phyloP scores from a whole-genome alignment of 805 yeast species.

The Nakazawaea ambrosiae region DNA sequence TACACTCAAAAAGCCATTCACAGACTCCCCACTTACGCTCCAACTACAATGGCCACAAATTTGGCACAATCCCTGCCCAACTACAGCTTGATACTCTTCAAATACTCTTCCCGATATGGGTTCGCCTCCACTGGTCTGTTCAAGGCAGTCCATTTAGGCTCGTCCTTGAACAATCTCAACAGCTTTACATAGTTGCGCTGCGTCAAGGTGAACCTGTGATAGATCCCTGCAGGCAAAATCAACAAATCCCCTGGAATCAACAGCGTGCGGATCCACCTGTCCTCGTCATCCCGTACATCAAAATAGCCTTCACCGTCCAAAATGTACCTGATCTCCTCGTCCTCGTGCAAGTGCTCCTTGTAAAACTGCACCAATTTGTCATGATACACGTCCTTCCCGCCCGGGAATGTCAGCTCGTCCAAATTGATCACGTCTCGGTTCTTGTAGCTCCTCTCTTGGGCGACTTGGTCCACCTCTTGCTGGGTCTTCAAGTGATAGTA shows the following conservation, averaged over 20 bases:
- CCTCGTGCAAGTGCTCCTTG: conserved; percentile 89
- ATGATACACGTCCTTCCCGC: conserved; percentile 52
- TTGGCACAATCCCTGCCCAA: too few relatives aligned
- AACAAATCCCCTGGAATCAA: conserved; percentile 60
- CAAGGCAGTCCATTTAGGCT: conserved; percentile 93
- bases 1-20: too few relatives aligned
- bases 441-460: conserved; percentile 63
- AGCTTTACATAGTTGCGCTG: conserved; percentile 62
- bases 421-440: conserved; percentile 71
- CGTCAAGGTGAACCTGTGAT: conserved; percentile 85
- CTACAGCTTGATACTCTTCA: conserved; percentile 20
- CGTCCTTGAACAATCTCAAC: conserved; percentile 80
- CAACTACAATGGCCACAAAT: too few relatives aligned
- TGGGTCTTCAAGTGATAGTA: conserved; percentile 45
- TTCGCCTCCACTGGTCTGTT: conserved; percentile 57
- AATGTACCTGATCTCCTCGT: conserved; percentile 91
- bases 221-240: conserved; percentile 86
- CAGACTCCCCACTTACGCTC: too few relatives aligned
- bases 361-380: conserved; percentile 65
- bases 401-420: conserved; percentile 52
- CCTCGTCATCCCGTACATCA: conserved; percentile 66
- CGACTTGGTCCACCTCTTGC: conserved; percentile 58
- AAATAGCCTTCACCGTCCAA: conserved; percentile 88
- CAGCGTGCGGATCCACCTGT: conserved; percentile 71
- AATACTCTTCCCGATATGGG: conserved; percentile 37